phyloP scores from a whole-genome alignment of 2,329 filamentous ascomycete genomes.

The Fusarium hainanense region DNA sequence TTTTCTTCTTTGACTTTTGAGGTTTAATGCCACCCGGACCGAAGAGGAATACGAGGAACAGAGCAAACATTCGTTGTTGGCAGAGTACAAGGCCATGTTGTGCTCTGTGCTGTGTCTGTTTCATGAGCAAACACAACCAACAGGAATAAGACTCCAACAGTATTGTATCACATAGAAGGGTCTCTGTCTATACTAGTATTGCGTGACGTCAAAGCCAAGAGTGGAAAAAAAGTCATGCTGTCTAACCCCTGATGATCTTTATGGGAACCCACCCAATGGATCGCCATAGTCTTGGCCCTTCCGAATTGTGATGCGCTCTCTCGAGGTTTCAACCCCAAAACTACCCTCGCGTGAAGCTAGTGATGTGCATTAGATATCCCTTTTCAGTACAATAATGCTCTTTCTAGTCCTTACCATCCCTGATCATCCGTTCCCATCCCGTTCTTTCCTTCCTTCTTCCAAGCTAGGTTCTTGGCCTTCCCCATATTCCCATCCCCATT shows the following conservation, averaged over 20 bases:
- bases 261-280: constrained; percentile 24
- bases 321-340: constrained; percentile 10
- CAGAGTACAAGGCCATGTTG: constrained; percentile 16
- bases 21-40: constrained; percentile 2
- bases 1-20: background rate
- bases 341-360: constrained; percentile 13
- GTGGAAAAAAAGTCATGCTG: constrained; percentile 7
- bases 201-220: constrained; percentile 34
- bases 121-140: constrained; percentile 34
- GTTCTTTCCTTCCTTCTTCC: constrained; percentile 6
- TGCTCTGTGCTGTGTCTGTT: constrained; percentile 19
- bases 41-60: constrained; percentile 5
- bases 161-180: background rate
- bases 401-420: constrained; percentile 7
- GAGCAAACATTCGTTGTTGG: constrained; percentile 12
- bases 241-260: constrained; percentile 37
- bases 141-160: background rate
- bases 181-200: background rate
- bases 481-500: constrained; percentile 19
- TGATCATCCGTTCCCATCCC: constrained; percentile 24
- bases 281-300: constrained; percentile 11
- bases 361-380: constrained; percentile 38
- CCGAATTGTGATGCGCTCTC: constrained; percentile 38
- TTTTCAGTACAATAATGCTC: constrained; percentile 29
- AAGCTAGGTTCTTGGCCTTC: background rate